Evolutionary conservation across 495 filamentous ascomycete genomes (phyloP).

Genomic region (Lasiosphaeris hirsuta): DNA sequence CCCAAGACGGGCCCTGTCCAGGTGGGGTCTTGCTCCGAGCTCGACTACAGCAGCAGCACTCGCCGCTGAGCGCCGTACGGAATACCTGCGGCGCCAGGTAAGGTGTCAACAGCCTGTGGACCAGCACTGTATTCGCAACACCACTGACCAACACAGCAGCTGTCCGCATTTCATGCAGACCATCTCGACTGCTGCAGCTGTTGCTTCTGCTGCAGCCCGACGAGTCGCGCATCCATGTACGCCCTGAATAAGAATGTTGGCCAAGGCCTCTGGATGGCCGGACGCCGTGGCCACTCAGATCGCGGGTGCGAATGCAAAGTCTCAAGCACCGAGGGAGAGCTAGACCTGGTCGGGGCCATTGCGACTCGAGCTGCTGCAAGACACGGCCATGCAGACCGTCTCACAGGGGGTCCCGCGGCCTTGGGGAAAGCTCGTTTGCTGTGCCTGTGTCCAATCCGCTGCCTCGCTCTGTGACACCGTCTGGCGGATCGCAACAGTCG

Average conservation of each 20-base stretch:
- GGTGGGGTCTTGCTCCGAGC: constrained; percentile 20
- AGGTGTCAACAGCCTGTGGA: constrained; percentile 1
- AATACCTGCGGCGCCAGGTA: background rate
- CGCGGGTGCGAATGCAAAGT: constrained; percentile 2
- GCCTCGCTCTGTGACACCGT: background rate
- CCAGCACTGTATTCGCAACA: background rate
- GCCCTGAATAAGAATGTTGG: background rate
- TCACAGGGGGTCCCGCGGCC: background rate
- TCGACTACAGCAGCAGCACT: constrained; percentile 6
- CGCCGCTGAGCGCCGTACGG: constrained; percentile 12
- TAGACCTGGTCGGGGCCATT: background rate
- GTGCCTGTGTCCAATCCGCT: background rate
- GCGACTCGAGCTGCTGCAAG: constrained; percentile 13
- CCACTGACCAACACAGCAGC: background rate
- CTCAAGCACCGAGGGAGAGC: background rate
- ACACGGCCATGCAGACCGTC: constrained; percentile 15
- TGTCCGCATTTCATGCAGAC: background rate
- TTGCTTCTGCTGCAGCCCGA: background rate
- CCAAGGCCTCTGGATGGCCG: background rate
- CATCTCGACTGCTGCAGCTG: background rate
- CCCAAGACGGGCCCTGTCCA: constrained; percentile 16
- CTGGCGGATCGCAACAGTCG: background rate
- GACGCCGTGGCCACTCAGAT: constrained; percentile 1
- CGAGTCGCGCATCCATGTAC: background rate
- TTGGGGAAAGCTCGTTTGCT: background rate